phyloP scores from a whole-genome alignment of 2,329 filamentous ascomycete species.

The Microdochium paspali region DNA sequence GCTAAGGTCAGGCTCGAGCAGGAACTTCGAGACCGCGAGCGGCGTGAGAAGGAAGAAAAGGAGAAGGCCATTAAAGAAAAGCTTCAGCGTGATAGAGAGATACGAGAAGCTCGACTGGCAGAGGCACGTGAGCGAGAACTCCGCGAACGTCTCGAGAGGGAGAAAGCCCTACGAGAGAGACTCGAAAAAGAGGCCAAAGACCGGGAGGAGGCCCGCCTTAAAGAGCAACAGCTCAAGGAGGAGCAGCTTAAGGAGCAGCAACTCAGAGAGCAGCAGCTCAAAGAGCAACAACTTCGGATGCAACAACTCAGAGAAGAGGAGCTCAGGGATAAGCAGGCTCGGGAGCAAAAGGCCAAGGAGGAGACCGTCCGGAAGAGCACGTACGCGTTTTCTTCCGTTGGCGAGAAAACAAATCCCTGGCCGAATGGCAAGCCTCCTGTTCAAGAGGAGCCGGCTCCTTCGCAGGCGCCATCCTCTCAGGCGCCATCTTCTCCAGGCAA shows the following conservation, averaged over 20 bases:
- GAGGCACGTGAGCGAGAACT: conserved; percentile 18
- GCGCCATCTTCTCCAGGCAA: conserved; percentile 15
- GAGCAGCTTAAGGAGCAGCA: conserved; percentile 21
- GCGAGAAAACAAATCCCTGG: conserved; percentile 63
- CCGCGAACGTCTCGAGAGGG: conserved; percentile 19
- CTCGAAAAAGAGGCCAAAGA: conserved; percentile 28
- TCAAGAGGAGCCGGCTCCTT: too few relatives aligned
- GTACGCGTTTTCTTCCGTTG: conserved; percentile 57
- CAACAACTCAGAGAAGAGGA: not conserved
- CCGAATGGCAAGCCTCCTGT: conserved; percentile 48
- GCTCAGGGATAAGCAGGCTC: conserved; percentile 13
- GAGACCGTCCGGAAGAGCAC: conserved; percentile 33
- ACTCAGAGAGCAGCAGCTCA: too few relatives aligned
- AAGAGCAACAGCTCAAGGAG: conserved; percentile 22
- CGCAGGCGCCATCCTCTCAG: conserved; percentile 12
- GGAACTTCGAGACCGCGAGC: conserved; percentile 23
- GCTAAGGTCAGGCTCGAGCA: conserved; percentile 16
- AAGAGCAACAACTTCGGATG: conserved; percentile 13
- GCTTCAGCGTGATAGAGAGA: conserved; percentile 25
- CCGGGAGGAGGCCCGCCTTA: conserved; percentile 22
- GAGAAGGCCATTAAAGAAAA: conserved; percentile 24
- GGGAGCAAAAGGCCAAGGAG: conserved; percentile 14
- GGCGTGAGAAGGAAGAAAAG: conserved; percentile 15
- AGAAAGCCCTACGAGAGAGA: conserved; percentile 38
- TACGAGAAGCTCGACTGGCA: conserved; percentile 20